Conservation (phyloP, 345 rosid genomes). For the Raphanus raphanistrum region DNA sequence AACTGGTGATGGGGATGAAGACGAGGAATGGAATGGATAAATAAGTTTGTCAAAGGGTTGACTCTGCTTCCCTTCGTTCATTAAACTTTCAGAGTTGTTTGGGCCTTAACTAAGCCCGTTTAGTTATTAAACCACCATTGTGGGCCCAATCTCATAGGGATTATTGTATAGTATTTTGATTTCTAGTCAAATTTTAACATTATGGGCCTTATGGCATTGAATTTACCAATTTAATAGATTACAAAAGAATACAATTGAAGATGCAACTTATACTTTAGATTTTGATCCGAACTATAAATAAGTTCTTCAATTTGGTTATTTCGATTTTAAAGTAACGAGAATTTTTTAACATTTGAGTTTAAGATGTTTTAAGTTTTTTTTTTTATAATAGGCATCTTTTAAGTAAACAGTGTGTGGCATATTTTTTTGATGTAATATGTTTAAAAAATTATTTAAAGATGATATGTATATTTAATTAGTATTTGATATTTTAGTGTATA, state of each 20-base stretch:
- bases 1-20: constrained; percentile 46
- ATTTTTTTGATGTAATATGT: no score
- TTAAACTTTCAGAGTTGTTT: not conserved
- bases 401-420: no score
- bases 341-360: not conserved
- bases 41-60: constrained; percentile 17
- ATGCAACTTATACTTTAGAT: not conserved
- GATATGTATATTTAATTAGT: no score
- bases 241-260: not conserved
- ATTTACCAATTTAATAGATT: not conserved
- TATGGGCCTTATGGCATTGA: not conserved
- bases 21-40: constrained; percentile 34
- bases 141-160: constrained; percentile 7
- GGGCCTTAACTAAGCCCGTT: constrained; percentile 25
- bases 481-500: no score
- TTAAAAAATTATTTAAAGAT: no score
- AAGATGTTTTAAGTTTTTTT: no score
- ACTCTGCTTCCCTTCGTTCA: constrained; percentile 5
- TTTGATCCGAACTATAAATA: not conserved
- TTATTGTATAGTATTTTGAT: not conserved
- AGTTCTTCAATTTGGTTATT: no score
- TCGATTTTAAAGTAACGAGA: not conserved
- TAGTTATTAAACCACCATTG: not conserved
- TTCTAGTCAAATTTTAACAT: not conserved
- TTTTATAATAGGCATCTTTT: no score